These are phyloP conservation scores for Veloporphyrellus conicus DNA, from an alignment of 1,284 basidiomycete species.

Conservation along the genomic window DNA sequence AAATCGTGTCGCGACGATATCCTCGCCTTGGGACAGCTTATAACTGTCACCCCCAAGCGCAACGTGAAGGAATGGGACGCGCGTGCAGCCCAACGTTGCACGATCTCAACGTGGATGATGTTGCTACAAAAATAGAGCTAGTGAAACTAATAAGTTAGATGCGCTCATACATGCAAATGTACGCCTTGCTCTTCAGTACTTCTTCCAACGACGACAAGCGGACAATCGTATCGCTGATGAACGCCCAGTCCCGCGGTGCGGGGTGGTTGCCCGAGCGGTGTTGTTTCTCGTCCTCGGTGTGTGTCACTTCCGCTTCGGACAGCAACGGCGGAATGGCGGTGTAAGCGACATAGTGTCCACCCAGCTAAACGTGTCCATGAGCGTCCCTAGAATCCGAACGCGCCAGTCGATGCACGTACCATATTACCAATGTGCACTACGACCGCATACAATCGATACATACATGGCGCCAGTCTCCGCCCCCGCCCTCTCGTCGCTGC, in stretches of 20 bases:
- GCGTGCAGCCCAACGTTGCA: too few species aligned
- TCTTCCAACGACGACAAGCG: slow-evolving; percentile 78
- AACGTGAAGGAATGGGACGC: not conserved
- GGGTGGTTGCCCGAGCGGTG: slow-evolving; percentile 8
- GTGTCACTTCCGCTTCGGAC: slow-evolving; percentile 10
- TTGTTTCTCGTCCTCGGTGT: slow-evolving; percentile 11
- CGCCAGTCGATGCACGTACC: slow-evolving; percentile 42
- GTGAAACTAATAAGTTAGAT: slow-evolving; percentile 34
- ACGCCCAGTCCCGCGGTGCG: slow-evolving; percentile 75
- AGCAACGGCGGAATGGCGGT: slow-evolving; percentile 52
- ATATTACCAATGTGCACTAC: slow-evolving; percentile 90
- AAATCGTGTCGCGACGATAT: slow-evolving; percentile 1
- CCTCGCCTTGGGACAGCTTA: too few species aligned
- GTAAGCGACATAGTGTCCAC: slow-evolving; percentile 83
- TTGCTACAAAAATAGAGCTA: not conserved
- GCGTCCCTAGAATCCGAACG: slow-evolving; percentile 1
- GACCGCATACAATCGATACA: slow-evolving; percentile 76
- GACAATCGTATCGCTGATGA: slow-evolving; percentile 82
- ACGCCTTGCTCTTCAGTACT: slow-evolving; percentile 85
- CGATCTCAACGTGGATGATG: not conserved
- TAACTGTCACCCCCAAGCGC: not conserved
- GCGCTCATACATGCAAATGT: slow-evolving; percentile 86
- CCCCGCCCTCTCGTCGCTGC: slow-evolving; percentile 33
- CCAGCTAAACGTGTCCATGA: too few species aligned
- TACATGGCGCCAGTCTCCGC: slow-evolving; percentile 47